These are phyloP conservation scores for Leccinellum rugosiceps DNA, from an alignment of 768 basidiomycete genomes.

Conservation along the genomic window DNA sequence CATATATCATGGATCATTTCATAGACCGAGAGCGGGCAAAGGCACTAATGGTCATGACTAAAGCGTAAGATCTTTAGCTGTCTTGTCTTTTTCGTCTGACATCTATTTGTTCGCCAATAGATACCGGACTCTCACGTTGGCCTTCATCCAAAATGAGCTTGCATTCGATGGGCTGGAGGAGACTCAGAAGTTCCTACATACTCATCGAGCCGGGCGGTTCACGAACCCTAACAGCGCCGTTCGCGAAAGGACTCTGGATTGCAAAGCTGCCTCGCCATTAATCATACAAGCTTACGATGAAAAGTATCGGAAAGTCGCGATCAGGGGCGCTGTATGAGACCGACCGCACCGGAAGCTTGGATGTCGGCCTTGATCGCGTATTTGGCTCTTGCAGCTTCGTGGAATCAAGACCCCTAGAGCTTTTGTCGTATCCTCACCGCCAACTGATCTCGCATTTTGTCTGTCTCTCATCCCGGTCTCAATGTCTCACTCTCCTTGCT, in stretches of 20 bases:
- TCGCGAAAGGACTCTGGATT: conserved; percentile 65
- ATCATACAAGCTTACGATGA: conserved; percentile 69
- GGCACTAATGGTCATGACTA: conserved; percentile 86
- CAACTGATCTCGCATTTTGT: conserved; percentile 9
- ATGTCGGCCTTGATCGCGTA: not conserved
- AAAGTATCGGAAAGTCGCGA: conserved; percentile 82
- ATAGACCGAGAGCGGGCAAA: conserved; percentile 85
- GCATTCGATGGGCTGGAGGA: conserved; percentile 71
- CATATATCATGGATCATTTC: conserved; percentile 99
- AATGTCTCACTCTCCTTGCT: conserved; percentile 8
- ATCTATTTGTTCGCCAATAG: conserved; percentile 40
- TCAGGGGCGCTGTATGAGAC: conserved; percentile 85
- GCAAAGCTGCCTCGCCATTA: conserved; percentile 54
- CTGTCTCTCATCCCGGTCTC: conserved; percentile 9
- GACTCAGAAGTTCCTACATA: conserved; percentile 64
- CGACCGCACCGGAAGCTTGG: conserved; percentile 3
- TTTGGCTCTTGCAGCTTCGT: conserved; percentile 6
- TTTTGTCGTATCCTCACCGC: conserved; percentile 7
- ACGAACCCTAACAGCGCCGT: conserved; percentile 61
- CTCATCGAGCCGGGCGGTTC: conserved; percentile 67
- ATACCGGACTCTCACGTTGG: conserved; percentile 74
- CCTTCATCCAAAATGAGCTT: conserved; percentile 77
- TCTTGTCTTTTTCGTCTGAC: not conserved
- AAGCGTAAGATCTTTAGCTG: conserved; percentile 65
- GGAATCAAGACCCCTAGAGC: conserved; percentile 14